phyloP scores from a whole-genome alignment of 352 stramenopile genomes.

The Phytopythium kandeliae region DNA sequence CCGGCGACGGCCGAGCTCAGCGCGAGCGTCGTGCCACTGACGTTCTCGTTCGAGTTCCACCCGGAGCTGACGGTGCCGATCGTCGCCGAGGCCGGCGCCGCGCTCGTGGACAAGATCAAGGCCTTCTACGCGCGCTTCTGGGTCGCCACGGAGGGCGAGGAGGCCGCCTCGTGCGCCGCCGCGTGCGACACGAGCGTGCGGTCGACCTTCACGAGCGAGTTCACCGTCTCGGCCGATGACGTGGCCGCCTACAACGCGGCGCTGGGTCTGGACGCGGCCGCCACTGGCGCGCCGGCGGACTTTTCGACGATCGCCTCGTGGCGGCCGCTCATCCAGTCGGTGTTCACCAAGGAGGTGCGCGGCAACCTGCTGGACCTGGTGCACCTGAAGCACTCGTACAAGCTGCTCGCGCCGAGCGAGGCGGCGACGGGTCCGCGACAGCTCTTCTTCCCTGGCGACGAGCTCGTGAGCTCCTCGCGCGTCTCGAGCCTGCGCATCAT shows the following conservation, averaged over 20 bases:
- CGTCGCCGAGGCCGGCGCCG: constrained; percentile 26
- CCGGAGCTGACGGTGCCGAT: constrained; percentile 42
- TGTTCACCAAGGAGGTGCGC: constrained; percentile 79
- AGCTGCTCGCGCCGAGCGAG: constrained; percentile 35
- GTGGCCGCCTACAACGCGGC: constrained; percentile 55
- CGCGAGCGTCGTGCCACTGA: constrained; percentile 34
- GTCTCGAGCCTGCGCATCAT: constrained; percentile 74
- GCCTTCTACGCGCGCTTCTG: constrained; percentile 76
- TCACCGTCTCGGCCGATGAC: constrained; percentile 50
- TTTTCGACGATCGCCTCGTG: constrained; percentile 79
- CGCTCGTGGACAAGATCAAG: constrained; percentile 58
- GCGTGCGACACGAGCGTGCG: constrained; percentile 59
- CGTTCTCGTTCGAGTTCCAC: constrained; percentile 52
- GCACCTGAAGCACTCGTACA: constrained; percentile 83
- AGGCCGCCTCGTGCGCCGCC: constrained; percentile 47
- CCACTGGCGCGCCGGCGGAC: constrained; percentile 42
- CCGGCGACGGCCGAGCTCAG: constrained; percentile 45
- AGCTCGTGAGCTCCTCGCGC: constrained; percentile 64
- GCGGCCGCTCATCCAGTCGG: constrained; percentile 75
- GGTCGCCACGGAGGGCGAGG: constrained; percentile 50
- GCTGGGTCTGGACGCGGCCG: constrained; percentile 30
- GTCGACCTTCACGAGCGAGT: constrained; percentile 56
- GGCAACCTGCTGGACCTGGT: constrained; percentile 81
- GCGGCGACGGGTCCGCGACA: constrained; percentile 7
- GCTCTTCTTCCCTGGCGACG: constrained; percentile 55